Percentiles rank a stretch among this genome's conserved stretches.
Evolutionary conservation across 177 flowering plant species (phyloP).

Genomic region (Vitis hybrid): DNA sequence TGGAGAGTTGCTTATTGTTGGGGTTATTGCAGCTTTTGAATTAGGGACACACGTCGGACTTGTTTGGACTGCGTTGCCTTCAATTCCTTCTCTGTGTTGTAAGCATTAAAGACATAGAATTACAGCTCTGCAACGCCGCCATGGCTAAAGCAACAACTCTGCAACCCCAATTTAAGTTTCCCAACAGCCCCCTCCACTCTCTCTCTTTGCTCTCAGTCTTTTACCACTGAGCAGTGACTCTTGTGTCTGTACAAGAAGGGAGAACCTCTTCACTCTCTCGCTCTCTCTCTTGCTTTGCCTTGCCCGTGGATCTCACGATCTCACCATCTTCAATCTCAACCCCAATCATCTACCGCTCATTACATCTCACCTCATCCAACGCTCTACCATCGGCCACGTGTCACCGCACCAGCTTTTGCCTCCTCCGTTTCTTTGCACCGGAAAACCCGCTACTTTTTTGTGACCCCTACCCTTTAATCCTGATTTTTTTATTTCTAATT

Average conservation of each 20-base stretch:
- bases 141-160: slow-evolving; percentile 24
- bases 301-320: slow-evolving; percentile 14
- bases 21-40: slow-evolving; percentile 6
- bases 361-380: slow-evolving; percentile 18
- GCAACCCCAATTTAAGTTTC: slow-evolving; percentile 18
- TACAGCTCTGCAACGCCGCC: slow-evolving; percentile 49
- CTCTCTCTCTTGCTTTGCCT: slow-evolving; percentile 2
- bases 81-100: slow-evolving; percentile 13
- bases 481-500: not conserved
- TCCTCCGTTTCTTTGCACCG: slow-evolving; percentile 27
- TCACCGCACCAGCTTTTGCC: slow-evolving; percentile 11
- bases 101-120: slow-evolving; percentile 23
- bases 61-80: slow-evolving; percentile 11
- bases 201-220: slow-evolving; percentile 8
- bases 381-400: slow-evolving; percentile 21
- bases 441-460: slow-evolving; percentile 32
- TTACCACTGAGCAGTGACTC: slow-evolving; percentile 5
- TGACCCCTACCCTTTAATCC: slow-evolving; percentile 11
- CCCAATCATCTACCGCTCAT: slow-evolving; percentile 8
- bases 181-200: not conserved
- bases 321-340: slow-evolving; percentile 1
- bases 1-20: slow-evolving; percentile 1
- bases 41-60: slow-evolving; percentile 7
- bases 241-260: not conserved
- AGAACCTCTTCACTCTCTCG: not conserved